phyloP scores from a whole-genome alignment of 2,329 filamentous ascomycete species.

The Trichothecium roseum region DNA sequence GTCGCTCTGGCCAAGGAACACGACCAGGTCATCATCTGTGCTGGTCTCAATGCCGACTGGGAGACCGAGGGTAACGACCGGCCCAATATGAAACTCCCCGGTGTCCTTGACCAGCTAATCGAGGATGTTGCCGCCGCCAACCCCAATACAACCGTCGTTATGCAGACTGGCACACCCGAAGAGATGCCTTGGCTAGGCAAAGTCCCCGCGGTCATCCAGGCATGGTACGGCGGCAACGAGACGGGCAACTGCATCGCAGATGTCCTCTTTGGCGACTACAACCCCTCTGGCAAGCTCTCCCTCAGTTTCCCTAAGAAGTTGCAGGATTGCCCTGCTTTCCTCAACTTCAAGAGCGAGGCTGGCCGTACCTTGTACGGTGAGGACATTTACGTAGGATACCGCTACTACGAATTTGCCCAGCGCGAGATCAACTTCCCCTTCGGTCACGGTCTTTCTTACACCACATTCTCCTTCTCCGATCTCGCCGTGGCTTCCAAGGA shows the following conservation, averaged over 20 bases:
- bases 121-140: conserved; percentile 55
- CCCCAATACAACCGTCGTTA: conserved; percentile 59
- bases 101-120: conserved; percentile 61
- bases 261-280: conserved; percentile 62
- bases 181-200: conserved; percentile 57
- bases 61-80: conserved; percentile 73
- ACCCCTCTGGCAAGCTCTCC: conserved; percentile 66
- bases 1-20: conserved; percentile 56
- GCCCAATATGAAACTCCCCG: conserved; percentile 67
- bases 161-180: conserved; percentile 68
- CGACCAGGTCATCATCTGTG: conserved; percentile 70
- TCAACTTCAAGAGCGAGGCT: conserved; percentile 64
- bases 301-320: conserved; percentile 59
- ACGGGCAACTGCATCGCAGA: conserved; percentile 74
- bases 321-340: conserved; percentile 64
- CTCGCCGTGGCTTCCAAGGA: conserved; percentile 35
- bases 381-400: conserved; percentile 72
- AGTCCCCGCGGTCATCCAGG: conserved; percentile 54
- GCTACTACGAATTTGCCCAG: conserved; percentile 66
- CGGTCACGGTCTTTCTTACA: conserved; percentile 72
- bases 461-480: conserved; percentile 49
- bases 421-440: conserved; percentile 63
- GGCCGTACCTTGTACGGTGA: conserved; percentile 68
- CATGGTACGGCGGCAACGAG: conserved; percentile 85
- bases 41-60: conserved; percentile 72